Evolutionary conservation across 331 rosid species (phyloP).

Genomic region (Cydonia oblonga): DNA sequence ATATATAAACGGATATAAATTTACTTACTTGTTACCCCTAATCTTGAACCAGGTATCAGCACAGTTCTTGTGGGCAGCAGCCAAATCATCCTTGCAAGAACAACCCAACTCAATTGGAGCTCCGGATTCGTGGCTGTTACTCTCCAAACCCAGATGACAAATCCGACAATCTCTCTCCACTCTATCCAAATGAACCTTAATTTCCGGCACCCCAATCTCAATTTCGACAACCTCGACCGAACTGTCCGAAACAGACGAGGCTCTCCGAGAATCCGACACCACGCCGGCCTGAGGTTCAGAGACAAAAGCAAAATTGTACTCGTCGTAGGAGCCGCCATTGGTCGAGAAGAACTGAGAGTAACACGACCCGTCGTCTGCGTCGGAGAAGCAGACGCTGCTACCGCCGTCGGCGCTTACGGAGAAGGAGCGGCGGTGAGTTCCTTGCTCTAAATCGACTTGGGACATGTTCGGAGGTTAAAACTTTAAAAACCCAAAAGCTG

Average conservation of each 20-base stretch:
- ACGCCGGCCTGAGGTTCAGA: constrained; percentile 47
- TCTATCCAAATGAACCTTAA: constrained; percentile 67
- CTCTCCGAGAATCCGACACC: constrained; percentile 38
- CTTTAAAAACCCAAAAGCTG: constrained; percentile 23
- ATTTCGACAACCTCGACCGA: constrained; percentile 56
- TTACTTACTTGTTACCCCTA: constrained; percentile 70
- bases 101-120: constrained; percentile 79
- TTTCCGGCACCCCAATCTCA: constrained; percentile 53
- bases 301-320: constrained; percentile 55
- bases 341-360: constrained; percentile 80
- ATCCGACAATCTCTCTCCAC: constrained; percentile 84
- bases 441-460: constrained; percentile 61
- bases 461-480: constrained; percentile 41
- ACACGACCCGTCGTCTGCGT: constrained; percentile 77
- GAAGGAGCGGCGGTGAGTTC: constrained; percentile 28
- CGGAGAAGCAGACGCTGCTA: constrained; percentile 58
- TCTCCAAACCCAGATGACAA: constrained; percentile 93
- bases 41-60: constrained; percentile 95
- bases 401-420: constrained; percentile 43
- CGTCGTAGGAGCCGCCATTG: constrained; percentile 84
- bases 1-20: not conserved
- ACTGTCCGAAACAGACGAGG: constrained; percentile 62
- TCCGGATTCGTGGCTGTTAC: constrained; percentile 65
- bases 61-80: constrained; percentile 74
- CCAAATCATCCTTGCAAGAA: constrained; percentile 82